Evolutionary conservation across 139 green algal species (phyloP).

Genomic region (Coccomyxa sp.): DNA sequence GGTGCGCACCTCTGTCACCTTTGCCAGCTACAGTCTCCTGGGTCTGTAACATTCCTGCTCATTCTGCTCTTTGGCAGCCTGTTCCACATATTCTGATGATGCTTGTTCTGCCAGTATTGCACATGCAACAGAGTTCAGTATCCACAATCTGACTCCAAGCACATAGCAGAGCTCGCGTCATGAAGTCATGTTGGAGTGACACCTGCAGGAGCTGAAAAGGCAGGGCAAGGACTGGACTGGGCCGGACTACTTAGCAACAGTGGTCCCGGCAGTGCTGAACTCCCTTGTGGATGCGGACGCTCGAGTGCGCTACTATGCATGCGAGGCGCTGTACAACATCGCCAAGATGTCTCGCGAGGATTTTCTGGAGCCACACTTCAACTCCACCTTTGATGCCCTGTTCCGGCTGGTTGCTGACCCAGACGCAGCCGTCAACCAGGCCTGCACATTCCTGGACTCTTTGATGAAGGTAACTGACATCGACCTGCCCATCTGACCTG

Average conservation of each 20-base stretch:
- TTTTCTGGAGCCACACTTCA: slow-evolving; percentile 86
- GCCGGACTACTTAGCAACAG: slow-evolving; percentile 39
- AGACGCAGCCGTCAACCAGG: slow-evolving; percentile 86
- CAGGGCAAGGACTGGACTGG: neutral
- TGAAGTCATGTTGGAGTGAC: neutral
- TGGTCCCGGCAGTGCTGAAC: slow-evolving; percentile 85
- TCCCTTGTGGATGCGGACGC: slow-evolving; percentile 70
- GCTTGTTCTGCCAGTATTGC: neutral
- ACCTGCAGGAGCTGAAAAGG: slow-evolving; percentile 8
- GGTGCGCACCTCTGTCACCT: neutral
- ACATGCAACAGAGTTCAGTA: neutral
- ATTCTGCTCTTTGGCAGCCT: neutral
- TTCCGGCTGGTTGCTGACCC: slow-evolving; percentile 80
- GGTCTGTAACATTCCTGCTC: too few relatives aligned
- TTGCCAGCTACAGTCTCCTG: slow-evolving; percentile 15
- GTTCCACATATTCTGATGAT: too few relatives aligned
- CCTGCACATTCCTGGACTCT: slow-evolving; percentile 87
- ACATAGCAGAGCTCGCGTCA: too few relatives aligned
- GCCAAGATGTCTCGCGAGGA: slow-evolving; percentile 78
- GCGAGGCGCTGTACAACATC: slow-evolving; percentile 94
- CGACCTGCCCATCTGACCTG: neutral
- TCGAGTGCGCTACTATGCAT: slow-evolving; percentile 94
- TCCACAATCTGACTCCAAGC: too few relatives aligned
- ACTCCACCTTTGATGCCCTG: slow-evolving; percentile 88
- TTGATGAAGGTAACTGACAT: slow-evolving; percentile 75